phyloP scores from a whole-genome alignment of 257 asterid genomes.

The Lithospermum erythrorhizon region DNA sequence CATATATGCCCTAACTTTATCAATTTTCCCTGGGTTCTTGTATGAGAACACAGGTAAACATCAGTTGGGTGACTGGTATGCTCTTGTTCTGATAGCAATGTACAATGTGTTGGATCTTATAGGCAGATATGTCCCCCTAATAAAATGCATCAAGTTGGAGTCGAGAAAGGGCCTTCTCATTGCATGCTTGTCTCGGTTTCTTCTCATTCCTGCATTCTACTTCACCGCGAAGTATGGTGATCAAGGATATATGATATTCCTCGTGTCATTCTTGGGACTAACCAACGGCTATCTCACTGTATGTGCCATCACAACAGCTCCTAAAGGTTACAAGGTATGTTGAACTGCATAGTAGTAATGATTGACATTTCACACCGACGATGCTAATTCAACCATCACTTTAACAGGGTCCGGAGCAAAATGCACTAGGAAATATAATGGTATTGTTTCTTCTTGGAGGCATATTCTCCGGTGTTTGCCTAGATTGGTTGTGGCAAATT shows the following conservation, averaged over 20 bases:
- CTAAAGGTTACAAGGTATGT: constrained; percentile 75
- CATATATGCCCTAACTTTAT: constrained; percentile 52
- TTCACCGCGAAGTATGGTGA: constrained; percentile 79
- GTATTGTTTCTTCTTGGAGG: constrained; percentile 64
- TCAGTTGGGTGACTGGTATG: constrained; percentile 64
- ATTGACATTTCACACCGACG: neutral
- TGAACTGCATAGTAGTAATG: neutral
- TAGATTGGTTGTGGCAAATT: constrained; percentile 86
- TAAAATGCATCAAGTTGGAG: constrained; percentile 33
- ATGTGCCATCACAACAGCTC: constrained; percentile 60
- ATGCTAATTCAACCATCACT: neutral
- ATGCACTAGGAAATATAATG: constrained; percentile 74
- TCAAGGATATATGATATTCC: constrained; percentile 72
- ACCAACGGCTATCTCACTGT: constrained; percentile 80
- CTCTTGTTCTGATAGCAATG: constrained; percentile 60
- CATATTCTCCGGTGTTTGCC: constrained; percentile 51
- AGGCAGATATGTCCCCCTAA: constrained; percentile 51
- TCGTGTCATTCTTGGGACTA: constrained; percentile 57
- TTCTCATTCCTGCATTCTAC: constrained; percentile 69
- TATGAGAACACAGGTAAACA: constrained; percentile 77
- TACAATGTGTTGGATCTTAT: constrained; percentile 64
- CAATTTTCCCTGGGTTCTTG: constrained; percentile 80
- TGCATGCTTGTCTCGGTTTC: constrained; percentile 39
- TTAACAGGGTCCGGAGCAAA: constrained; percentile 89
- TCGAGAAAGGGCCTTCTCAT: constrained; percentile 50